Evolutionary conservation across 306 rosid genomes (phyloP), one percentile per base, ranked within the genome.

Genomic region (Dryas alaskensis): DNA sequence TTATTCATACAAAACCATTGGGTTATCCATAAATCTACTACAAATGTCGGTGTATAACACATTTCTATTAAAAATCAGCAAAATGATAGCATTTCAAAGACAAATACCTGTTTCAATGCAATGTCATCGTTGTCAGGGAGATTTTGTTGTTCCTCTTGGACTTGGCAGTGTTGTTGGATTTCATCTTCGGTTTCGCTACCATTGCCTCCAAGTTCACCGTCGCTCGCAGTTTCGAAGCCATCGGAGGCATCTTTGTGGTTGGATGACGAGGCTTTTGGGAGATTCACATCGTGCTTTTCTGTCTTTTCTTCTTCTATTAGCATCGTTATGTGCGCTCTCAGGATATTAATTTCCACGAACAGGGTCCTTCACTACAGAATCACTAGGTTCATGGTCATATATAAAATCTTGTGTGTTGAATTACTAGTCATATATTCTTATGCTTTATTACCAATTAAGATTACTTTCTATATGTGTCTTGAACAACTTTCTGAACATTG

Each of bases 221-320:
- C 89, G 73, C 89, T 87, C 50, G 89, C 89, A 19, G 92, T 87
- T 77, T 87, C 89, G 52, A 82, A 87, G 57, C 87, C 89, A 27
- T 87, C 91, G 68, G 79, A 64, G 25, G 77, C 76, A 14, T 80
- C 72, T 40, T 64, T 73, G 49, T 43, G 54, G 43, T 16, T 61
- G 31, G 73, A 72, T 8, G 82, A 27, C 4, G 80, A 48, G 51
- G 82, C 43, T 27, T 73, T 76, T n/a, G 79, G 50, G 45, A 58
- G 59, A 60, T 42, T 78, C 40, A 17, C 60, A 60, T 47, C 47
- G 13, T 14, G 82, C 67, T 67, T 63, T 39, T 68, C 68, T 17
- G 57, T 25, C 62, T 76, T 79, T 12, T 77, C 27, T 75, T 81
- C 49, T 66, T 77, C 80, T 4, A 83, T 78, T 19, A 70, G 71